Evolutionary conservation across 306 rosid species (phyloP).

Genomic region (Urtica urens): DNA sequence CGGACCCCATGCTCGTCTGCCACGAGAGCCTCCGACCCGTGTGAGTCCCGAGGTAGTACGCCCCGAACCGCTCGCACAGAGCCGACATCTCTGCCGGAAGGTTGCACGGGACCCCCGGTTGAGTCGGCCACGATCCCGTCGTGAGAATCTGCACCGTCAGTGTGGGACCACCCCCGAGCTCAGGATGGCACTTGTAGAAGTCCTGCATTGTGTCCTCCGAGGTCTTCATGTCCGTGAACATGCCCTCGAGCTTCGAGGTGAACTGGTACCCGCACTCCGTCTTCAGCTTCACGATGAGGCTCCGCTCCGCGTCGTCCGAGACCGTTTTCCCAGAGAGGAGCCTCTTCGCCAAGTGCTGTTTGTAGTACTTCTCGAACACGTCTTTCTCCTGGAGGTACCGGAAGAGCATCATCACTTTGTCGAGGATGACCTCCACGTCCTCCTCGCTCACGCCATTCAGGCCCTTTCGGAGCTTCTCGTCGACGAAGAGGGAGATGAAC

Average conservation of each 20-base stretch:
- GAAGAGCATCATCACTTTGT: conserved; percentile 77
- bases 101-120: conserved; percentile 55
- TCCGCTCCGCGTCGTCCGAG: conserved; percentile 79
- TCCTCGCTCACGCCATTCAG: conserved; percentile 82
- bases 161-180: conserved; percentile 60
- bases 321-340: conserved; percentile 70
- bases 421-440: conserved; percentile 74
- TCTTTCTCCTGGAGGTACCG: conserved; percentile 79
- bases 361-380: conserved; percentile 69
- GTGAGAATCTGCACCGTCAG: conserved; percentile 72
- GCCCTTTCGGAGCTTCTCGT: conserved; percentile 72
- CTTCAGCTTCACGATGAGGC: conserved; percentile 77
- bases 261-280: conserved; percentile 77
- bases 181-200: conserved; percentile 43
- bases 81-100: conserved; percentile 64
- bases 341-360: conserved; percentile 83
- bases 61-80: conserved; percentile 62
- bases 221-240: conserved; percentile 80
- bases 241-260: conserved; percentile 73
- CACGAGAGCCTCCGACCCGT: conserved; percentile 74
- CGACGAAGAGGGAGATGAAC: conserved; percentile 73
- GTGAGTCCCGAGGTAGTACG: conserved; percentile 68
- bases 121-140: conserved; percentile 82
- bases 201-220: conserved; percentile 71
- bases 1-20: conserved; percentile 84